Conservation (phyloP, 495 filamentous ascomycete genomes). For the Aspergillus ellipticus region DNA sequence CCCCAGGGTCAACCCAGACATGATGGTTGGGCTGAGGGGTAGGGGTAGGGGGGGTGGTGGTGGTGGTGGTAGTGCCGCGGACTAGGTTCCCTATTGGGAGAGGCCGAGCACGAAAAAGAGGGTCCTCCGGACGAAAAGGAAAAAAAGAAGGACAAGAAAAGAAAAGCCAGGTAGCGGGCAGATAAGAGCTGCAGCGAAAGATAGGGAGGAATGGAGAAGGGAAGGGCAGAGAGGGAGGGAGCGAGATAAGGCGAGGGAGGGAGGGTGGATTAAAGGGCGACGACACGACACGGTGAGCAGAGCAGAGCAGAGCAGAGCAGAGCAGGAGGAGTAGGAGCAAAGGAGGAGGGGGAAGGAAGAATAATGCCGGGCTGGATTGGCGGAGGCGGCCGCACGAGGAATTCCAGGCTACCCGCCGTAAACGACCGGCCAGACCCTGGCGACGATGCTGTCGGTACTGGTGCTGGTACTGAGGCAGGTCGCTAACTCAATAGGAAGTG, state of each 20-base stretch:
- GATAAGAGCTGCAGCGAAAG: slow-evolving; percentile 7
- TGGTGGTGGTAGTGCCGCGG: slow-evolving; percentile 6
- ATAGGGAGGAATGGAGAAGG: neutral
- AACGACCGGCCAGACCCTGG: slow-evolving; percentile 18
- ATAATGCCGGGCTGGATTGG: neutral
- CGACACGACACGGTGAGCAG: too few relatives aligned
- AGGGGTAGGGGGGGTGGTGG: too few relatives aligned
- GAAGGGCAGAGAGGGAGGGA: neutral
- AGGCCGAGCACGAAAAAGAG: neutral
- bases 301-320: slow-evolving; percentile 2
- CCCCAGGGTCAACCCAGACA: slow-evolving; percentile 38
- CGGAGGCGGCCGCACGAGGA: slow-evolving; percentile 7
- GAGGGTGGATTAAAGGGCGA: neutral
- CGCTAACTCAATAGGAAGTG: too few relatives aligned
- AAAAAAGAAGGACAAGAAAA: neutral
- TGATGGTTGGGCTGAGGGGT: slow-evolving; percentile 18
- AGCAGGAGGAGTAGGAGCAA: slow-evolving; percentile 1
- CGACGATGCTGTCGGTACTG: neutral
- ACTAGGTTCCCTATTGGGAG: neutral
- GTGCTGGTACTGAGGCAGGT: slow-evolving; percentile 2
- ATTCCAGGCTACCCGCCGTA: slow-evolving; percentile 29
- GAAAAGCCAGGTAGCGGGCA: neutral
- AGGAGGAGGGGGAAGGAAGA: slow-evolving; percentile 5
- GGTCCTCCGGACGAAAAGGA: neutral
- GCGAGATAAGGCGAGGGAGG: slow-evolving; percentile 3